phyloP scores from a whole-genome alignment of 1,284 basidiomycete genomes.

The Ganoderma multipileum region DNA sequence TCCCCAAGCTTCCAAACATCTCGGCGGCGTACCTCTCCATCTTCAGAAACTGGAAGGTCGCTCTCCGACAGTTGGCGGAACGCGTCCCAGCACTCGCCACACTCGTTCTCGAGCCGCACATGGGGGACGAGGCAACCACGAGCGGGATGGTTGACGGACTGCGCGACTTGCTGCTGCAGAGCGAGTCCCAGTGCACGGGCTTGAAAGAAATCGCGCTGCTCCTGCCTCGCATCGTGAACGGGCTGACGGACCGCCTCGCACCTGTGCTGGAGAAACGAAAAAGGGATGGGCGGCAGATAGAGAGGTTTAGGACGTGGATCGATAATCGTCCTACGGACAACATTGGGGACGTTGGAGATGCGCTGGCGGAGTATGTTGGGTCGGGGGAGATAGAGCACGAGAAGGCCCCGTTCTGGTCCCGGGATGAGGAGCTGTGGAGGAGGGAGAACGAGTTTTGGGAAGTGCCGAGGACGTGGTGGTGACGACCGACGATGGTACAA shows the following conservation, averaged over 20 bases:
- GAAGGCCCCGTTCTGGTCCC: neutral
- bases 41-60: neutral
- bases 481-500: too few species aligned
- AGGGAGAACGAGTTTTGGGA: slow-evolving; percentile 1
- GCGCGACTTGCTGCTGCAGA: neutral
- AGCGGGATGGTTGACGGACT: neutral
- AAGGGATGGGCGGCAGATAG: too few species aligned
- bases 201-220: neutral
- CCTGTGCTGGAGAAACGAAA: too few species aligned
- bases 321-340: too few species aligned
- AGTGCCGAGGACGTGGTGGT: neutral
- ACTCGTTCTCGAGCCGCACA: neutral
- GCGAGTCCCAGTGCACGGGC: neutral
- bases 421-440: neutral
- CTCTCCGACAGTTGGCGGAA: neutral
- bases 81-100: neutral
- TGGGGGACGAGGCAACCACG: neutral
- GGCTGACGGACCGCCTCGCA: neutral
- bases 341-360: neutral
- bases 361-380: neutral
- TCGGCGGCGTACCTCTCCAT: neutral
- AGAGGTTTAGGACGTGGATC: too few species aligned
- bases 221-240: neutral
- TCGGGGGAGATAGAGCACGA: neutral
- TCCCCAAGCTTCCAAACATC: neutral